These are phyloP conservation scores for Gremmenia infestans DNA, from an alignment of 2,329 filamentous ascomycete genomes.

Conservation along the genomic window DNA sequence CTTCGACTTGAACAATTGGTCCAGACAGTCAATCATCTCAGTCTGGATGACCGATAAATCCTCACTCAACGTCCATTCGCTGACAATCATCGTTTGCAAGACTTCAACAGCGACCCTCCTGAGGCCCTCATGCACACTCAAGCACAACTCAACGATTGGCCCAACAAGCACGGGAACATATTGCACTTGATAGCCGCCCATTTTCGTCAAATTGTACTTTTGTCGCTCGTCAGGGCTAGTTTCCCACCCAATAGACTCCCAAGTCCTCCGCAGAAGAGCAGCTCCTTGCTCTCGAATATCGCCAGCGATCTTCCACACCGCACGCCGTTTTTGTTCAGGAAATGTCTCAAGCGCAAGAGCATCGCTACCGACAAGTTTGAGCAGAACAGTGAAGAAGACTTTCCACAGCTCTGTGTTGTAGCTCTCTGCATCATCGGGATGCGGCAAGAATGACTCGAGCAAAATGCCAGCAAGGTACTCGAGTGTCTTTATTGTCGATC, in stretches of 20 bases:
- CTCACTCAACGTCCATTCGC: constrained; percentile 94
- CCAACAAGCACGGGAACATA: constrained; percentile 91
- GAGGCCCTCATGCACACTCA: constrained; percentile 91
- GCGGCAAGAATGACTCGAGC: constrained; percentile 76
- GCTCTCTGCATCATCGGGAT: constrained; percentile 73
- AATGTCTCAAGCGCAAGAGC: constrained; percentile 91
- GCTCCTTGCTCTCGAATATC: constrained; percentile 92
- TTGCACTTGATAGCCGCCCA: constrained; percentile 97
- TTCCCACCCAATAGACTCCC: constrained; percentile 98
- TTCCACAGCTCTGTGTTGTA: constrained; percentile 96
- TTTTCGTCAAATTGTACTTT: constrained; percentile 72
- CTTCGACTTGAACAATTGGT: constrained; percentile 84
- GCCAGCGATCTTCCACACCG: constrained; percentile 98
- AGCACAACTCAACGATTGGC: constrained; percentile 86
- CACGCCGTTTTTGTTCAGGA: constrained; percentile 90
- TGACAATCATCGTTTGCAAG: constrained; percentile 95
- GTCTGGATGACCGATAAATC: constrained; percentile 88
- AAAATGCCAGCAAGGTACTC: constrained; percentile 78
- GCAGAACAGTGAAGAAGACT: constrained; percentile 80
- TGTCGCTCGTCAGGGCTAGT: constrained; percentile 72
- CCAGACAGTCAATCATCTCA: constrained; percentile 92
- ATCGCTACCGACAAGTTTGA: constrained; percentile 85
- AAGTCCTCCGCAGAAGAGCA: constrained; percentile 75
- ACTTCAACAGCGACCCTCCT: constrained; percentile 88
- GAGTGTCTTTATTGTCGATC: constrained; percentile 79